phyloP scores from a whole-genome alignment of 495 filamentous ascomycete species.

The Hypoxylon trugodes region DNA sequence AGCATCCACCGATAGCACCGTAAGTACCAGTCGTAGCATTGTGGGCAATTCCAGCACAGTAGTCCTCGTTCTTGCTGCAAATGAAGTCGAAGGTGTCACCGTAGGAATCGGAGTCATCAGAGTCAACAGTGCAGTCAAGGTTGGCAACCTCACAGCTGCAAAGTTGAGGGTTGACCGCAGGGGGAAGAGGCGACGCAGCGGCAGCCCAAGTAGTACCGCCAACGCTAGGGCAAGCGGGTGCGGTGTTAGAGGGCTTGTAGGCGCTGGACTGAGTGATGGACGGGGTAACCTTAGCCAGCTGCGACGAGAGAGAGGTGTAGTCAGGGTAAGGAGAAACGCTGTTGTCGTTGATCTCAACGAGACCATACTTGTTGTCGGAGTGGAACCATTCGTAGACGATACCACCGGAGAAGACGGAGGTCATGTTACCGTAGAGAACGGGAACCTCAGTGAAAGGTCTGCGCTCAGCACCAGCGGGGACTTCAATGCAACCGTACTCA shows the following conservation, averaged over 20 bases:
- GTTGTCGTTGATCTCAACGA: constrained; percentile 70
- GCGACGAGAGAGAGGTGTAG: constrained; percentile 75
- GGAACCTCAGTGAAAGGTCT: constrained; percentile 85
- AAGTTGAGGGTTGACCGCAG: constrained; percentile 73
- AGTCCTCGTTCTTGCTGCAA: constrained; percentile 68
- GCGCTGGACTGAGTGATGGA: constrained; percentile 65
- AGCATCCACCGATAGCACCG: constrained; percentile 90
- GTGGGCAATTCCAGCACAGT: constrained; percentile 73
- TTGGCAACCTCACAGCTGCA: constrained; percentile 81
- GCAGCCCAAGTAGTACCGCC: constrained; percentile 71
- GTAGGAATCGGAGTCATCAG: constrained; percentile 56
- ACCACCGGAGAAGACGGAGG: constrained; percentile 85
- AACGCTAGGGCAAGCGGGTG: constrained; percentile 74
- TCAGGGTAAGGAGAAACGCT: constrained; percentile 70
- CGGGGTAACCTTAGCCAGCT: constrained; percentile 73
- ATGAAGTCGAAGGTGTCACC: constrained; percentile 71
- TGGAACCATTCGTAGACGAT: constrained; percentile 98
- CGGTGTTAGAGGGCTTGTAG: constrained; percentile 84
- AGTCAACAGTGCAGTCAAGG: constrained; percentile 70
- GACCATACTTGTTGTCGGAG: constrained; percentile 87
- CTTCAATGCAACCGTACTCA: constrained; percentile 91
- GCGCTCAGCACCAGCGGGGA: constrained; percentile 60
- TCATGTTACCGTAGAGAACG: constrained; percentile 79
- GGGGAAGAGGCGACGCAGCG: constrained; percentile 76
- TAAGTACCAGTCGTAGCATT: constrained; percentile 79